A percentile compares a stretch with the other conserved stretches of the same genome.
phyloP scores from a whole-genome alignment of 1,284 basidiomycete genomes.

The Naganishia cerealis region DNA sequence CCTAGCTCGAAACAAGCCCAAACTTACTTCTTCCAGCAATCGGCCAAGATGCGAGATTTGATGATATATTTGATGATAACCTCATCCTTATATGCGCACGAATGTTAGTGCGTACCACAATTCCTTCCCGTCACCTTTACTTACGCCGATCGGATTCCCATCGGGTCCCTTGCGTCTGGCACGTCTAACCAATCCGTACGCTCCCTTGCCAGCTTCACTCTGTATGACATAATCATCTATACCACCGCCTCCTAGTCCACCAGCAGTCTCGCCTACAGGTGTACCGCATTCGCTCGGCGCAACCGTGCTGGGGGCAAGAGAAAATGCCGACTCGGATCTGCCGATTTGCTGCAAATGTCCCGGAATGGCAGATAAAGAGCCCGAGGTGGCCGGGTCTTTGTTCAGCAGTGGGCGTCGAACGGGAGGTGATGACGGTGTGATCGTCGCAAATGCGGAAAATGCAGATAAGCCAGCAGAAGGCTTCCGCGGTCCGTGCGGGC shows the following conservation, averaged over 20 bases:
- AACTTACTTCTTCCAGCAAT: constrained; percentile 86
- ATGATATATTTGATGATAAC: constrained; percentile 97
- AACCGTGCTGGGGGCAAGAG: constrained; percentile 47
- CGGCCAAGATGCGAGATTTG: constrained; percentile 95
- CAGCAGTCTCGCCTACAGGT: constrained; percentile 47
- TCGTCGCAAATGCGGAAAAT: constrained; percentile 51
- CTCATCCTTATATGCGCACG: constrained; percentile 50
- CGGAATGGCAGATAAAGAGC: constrained; percentile 26
- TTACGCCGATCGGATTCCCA: constrained; percentile 73
- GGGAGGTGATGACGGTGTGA: constrained; percentile 15
- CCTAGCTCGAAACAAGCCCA: constrained; percentile 8
- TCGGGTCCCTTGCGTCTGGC: constrained; percentile 74
- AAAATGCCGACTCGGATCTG: constrained; percentile 45
- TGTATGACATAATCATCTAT: constrained; percentile 65
- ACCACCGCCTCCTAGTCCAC: constrained; percentile 50
- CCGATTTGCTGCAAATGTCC: constrained; percentile 25
- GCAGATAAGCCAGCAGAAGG: constrained; percentile 41
- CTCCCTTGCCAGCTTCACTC: constrained; percentile 87
- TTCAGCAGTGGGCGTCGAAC: constrained; percentile 8
- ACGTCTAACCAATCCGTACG: constrained; percentile 92
- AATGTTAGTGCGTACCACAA: constrained; percentile 53
- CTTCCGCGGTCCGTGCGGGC: constrained; percentile 20
- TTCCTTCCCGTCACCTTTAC: constrained; percentile 54
- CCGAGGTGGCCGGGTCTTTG: constrained; percentile 4
- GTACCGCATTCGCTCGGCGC: constrained; percentile 49